Conservation (phyloP, 225 moss, liverwort and hornwort genomes). For the Neckera pumila region DNA sequence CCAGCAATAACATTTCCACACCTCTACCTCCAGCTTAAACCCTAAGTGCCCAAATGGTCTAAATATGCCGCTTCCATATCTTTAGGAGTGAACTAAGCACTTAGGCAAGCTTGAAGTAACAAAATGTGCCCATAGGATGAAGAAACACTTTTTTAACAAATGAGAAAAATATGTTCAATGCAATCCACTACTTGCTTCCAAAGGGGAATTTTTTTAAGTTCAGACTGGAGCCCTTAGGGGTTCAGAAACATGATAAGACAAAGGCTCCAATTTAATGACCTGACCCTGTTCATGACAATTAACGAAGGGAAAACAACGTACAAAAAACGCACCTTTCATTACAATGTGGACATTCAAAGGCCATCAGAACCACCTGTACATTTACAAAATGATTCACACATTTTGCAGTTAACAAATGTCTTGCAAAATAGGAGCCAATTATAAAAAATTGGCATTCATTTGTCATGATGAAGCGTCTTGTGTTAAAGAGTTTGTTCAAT, state of each 20-base stretch:
- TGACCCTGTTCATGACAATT: not conserved
- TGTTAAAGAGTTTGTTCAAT: not conserved
- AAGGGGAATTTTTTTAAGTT: not conserved
- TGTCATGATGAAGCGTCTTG: not conserved
- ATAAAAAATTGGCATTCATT: not conserved
- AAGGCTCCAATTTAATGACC: not conserved
- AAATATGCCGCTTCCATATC: not conserved
- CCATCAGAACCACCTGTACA: slow-evolving; percentile 75
- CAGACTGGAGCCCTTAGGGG: no score
- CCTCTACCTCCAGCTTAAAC: not conserved
- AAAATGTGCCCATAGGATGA: not conserved
- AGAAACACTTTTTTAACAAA: not conserved
- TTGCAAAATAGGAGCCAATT: not conserved
- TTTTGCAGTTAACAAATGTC: not conserved
- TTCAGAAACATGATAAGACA: not conserved
- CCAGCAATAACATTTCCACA: not conserved
- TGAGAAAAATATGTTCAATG: not conserved
- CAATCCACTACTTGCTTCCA: not conserved
- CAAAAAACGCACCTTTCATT: slow-evolving; percentile 43
- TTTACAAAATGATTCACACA: not conserved
- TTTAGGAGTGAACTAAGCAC: not conserved
- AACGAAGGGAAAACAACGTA: not conserved
- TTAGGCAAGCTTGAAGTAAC: not conserved
- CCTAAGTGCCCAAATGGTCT: not conserved
- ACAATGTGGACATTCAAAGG: slow-evolving; percentile 82